A percentile compares a stretch with the other conserved stretches of the same genome.
These are phyloP conservation scores for Chlamydomonas asymmetrica DNA, from an alignment of 139 green algal species.

Conservation along the genomic window DNA sequence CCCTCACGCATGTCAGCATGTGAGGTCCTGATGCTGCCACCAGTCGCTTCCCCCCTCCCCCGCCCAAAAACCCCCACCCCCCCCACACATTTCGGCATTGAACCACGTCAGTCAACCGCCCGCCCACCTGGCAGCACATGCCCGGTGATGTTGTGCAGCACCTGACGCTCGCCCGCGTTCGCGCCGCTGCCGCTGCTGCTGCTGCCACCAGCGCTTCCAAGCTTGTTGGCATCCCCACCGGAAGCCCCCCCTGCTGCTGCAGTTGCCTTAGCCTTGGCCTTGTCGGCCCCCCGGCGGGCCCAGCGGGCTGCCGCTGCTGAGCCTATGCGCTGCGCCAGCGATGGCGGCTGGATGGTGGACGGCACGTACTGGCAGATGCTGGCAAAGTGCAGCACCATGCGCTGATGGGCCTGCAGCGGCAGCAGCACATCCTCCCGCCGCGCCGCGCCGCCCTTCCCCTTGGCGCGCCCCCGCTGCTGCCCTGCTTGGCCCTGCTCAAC, in stretches of 20 bases:
- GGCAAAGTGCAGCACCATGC: slow-evolving; percentile 20
- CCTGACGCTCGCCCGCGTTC: slow-evolving; percentile 20
- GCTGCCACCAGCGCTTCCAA: not conserved
- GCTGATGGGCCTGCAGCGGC: slow-evolving; percentile 3
- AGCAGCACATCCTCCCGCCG: not conserved
- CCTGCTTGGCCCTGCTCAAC: not conserved
- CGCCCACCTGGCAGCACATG: slow-evolving; percentile 37
- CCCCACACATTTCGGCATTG: not conserved
- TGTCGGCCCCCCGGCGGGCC: not conserved
- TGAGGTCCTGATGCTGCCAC: not conserved
- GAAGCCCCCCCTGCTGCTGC: not conserved
- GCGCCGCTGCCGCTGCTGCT: not conserved
- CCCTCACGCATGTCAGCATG: not conserved
- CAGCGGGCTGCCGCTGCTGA: not conserved
- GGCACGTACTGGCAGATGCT: slow-evolving; percentile 14
- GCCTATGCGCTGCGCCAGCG: slow-evolving; percentile 6
- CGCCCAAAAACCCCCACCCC: not conserved
- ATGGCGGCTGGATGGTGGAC: slow-evolving; percentile 14
- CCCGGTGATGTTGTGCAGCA: slow-evolving; percentile 43
- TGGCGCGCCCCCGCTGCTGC: not conserved
- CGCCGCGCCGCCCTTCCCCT: not conserved
- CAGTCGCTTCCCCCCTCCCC: not conserved
- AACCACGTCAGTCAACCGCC: too few species aligned
- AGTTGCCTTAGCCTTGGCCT: too few species aligned
- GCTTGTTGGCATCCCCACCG: not conserved